Percentiles rank a stretch among this genome's conserved stretches.
Evolutionary conservation across 768 basidiomycete species (phyloP).

Genomic region (Boletus fagicola): DNA sequence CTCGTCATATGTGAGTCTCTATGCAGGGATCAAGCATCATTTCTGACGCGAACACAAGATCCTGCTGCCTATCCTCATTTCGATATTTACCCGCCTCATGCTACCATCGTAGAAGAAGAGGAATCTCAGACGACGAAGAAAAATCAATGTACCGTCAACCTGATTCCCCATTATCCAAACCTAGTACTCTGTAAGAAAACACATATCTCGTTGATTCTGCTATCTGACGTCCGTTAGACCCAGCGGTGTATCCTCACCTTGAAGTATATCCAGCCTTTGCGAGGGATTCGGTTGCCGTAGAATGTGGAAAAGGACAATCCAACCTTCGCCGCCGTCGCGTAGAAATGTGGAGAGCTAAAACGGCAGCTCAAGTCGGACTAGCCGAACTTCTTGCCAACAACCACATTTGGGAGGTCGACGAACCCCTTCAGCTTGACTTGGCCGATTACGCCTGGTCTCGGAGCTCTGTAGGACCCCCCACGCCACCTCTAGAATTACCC

Average conservation of each 20-base stretch:
- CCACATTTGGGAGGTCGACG: conserved; percentile 23
- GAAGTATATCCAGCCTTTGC: conserved; percentile 19
- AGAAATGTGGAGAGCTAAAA: conserved; percentile 18
- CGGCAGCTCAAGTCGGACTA: conserved; percentile 23
- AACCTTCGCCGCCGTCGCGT: conserved; percentile 13
- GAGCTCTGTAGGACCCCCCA: conserved; percentile 64
- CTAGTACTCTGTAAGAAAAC: conserved; percentile 36
- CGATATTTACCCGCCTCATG: conserved; percentile 36
- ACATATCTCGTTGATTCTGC: background rate
- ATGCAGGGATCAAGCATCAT: background rate
- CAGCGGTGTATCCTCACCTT: conserved; percentile 23
- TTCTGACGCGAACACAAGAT: conserved; percentile 35
- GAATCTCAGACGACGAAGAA: background rate
- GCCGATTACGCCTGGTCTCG: conserved; percentile 71
- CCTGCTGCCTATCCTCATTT: conserved; percentile 41
- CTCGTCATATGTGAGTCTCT: conserved; percentile 29
- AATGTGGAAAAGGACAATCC: background rate
- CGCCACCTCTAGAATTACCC: conserved; percentile 40
- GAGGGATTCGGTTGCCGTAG: background rate
- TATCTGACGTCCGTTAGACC: conserved; percentile 20
- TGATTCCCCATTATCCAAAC: conserved; percentile 33
- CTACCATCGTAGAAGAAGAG: background rate
- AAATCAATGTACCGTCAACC: background rate
- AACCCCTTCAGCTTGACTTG: conserved; percentile 50
- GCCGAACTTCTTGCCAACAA: conserved; percentile 17